Evolutionary conservation across 805 yeast genomes (phyloP), one percentile per base, ranked within the genome.

Genomic region (Myxozyma nipponensis): DNA sequence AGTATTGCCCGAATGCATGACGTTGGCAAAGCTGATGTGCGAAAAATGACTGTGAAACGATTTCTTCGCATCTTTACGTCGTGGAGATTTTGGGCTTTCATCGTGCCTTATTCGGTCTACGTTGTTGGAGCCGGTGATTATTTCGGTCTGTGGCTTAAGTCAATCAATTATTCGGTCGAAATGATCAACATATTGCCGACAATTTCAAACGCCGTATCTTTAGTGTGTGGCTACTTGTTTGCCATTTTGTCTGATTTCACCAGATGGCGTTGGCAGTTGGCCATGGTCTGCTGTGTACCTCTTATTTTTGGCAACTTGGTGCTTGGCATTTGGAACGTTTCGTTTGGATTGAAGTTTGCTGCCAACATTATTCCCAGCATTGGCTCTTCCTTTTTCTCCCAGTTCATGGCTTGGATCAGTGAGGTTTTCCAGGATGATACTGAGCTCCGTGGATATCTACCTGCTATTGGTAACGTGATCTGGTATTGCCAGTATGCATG

Each of bases 401-500:
- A 41, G 40, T 52, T 52, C 34, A 52, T 54, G 47, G 63, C 63
- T 2, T 62, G 62, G 60, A 52, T 62, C 24, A 56, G 58, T 13
- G 63, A 62, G 32, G 52, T 55, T 3, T 55, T 49, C 28, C 57
- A 52, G 62, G 28, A 66, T 63, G 64, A 66, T 21, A 65, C 66
- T 38, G 69, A 65, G 44, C 53, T 61, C 23, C 57, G 66, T 39
- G 56, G 62, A 40, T 55, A 62, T 42, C 57, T 64, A 23, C 63
- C 66, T 37, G 69, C 66, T 18, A 62, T 66, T 13, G 69, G 65
- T 21, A 68, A 68, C 39, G 62, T 63, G 2, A 44, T 67, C 43
- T 57, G 69, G 17, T 68, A 62, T 49, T 61, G 66, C 10, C 62
- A 66, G 34, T 64, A 63, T 45, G 68, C 72, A 13, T 66, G 69